Base-by-base conservation (phyloP, 495 filamentous ascomycete species). In the Amorphotheca resinae region DNA sequence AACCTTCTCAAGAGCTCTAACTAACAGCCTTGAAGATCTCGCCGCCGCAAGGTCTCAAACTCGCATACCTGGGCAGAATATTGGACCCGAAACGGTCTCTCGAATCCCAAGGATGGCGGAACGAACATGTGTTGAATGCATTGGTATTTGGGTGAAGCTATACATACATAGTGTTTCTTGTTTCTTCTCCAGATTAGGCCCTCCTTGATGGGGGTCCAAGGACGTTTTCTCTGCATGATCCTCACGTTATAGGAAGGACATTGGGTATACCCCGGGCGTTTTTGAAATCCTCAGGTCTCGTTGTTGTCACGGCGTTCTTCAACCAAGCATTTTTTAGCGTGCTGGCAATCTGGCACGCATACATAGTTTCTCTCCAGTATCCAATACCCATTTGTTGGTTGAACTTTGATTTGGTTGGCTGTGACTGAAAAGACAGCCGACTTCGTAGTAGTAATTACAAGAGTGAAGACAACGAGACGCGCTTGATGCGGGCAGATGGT, bases 31-130 rank as follows among this genome's bases (percentile, higher is more conserved):
- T 72, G 5, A 67, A 62, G 84, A 17, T 48, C 15, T 51, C 69
- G 0, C 58, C 61, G 34, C 58, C 61, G 21, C 75, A 72, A 46
- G 71, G 67, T 22, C 63, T 93, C 17, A 74, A 70, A 30, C 71
- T 93, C 21, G 80, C 71, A 30, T 93, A 89, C 56, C 70, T 91
- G 57, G 87, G 87, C 38, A 80, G 74, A 53, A 72, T 88, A 28
- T 68, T 94, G 12, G 74, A 79, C 44, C 84, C 91, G 50, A 65
- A 67, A 23, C 53, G 69, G 18, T 62, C 80, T 0, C 57, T 94
- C 12, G 54, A 60, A 14, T 68, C 65, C 22, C 84, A 87, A 51
- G 82, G 82, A 20, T 95, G 84, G 84, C 70, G 76, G 51, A 66
- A 72, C 42, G 84, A 77, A 16, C 70, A 88, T 59, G 68, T 89